Base-by-base conservation (phyloP, 2,329 filamentous ascomycete species). In the Aspergillus sp. region DNA sequence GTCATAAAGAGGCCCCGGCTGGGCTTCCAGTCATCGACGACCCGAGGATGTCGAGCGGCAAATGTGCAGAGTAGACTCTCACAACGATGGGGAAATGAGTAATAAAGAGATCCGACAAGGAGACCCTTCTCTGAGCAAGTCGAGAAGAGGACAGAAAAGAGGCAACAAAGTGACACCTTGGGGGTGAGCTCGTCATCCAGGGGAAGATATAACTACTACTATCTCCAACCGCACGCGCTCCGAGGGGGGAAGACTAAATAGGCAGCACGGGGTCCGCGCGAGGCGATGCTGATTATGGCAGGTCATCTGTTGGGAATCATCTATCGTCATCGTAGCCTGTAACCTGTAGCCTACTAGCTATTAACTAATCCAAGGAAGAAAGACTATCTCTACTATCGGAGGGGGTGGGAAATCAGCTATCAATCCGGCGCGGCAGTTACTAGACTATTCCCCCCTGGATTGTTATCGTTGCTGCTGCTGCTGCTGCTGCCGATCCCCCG, bases 191-290 rank as follows among this genome's bases (percentile, higher is more conserved):
- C 17, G 53, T 47, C 53, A 47, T 47, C 38, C 53, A 30, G 25
- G 28, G 39, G 36, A 19, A 30, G 21, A 30, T 23, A 45, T 28
- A 21, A 19, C 28, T 45, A 30, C 23, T 25, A 25, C 25, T 28
- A 28, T 38, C 19, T 28, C 38, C 25, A 28, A 28, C 41, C 41
- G 47, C 53, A 53, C 45, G 48, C 55, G 49, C 43, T 45, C 17
- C 41, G 41, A 45, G 19, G 19, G 30, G 49, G 52, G 52, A 41
- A 45, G 51, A 43, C n/a, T n/a, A 52, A 61, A 30, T 38, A 53
- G 49, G 32, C 55, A 52, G 60, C 60, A 63, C 61, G 61, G 53
- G 61, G 58, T 50, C 60, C 23, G 57, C 53, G 55, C 54, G 43
- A 60, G 52, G 45, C 58, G 51, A 54, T 57, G 50, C 61, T 60